Evolutionary conservation across 306 rosid species (phyloP), one percentile per base, ranked within the genome.

Genomic region (Phaseolus lunatus): DNA sequence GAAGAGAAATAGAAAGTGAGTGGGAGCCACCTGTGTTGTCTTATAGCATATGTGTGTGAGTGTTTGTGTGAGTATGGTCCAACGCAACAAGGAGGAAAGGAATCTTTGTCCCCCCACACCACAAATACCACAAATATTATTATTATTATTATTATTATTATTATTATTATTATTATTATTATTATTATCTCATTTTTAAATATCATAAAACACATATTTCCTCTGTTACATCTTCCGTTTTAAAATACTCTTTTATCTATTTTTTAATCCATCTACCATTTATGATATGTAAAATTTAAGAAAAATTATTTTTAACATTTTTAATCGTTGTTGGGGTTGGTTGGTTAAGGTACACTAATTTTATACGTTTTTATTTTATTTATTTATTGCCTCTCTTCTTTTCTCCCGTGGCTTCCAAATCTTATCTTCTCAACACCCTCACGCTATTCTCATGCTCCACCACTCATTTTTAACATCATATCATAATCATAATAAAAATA

Each of bases 31-130:
- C 1, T 33, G 15, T 31, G 3, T 31, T 62, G 24, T 62, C 14
- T 3, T 31, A 31, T 33, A 33, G 68, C 24, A 62, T 24, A 24
- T 31, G 44, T 62, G 68, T 33, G 20, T 67, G 6, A 7, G 39
- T 35, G 39, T 35, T 35, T 35, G 39, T 35, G 39, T 62, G 68
- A n/a, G 35, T 43, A 68, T 23, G 73, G 73, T 68, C 57, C 57
- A 68, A 68, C 47, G 24, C 58, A 68, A 68, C 41, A 45, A 45
- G 35, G 13, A 26, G 44, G 69, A 6, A 63, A 69, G 58, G 74
- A 69, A 69, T 69, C 74, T 69, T 68, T 69, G 74, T 69, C 74
- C 59, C 59, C 59, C n/a, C 74, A 69, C 73, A 45, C 2, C 35
- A 9, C 2, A 13, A 65, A 54, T 54, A 54, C 58, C 10, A 54